phyloP scores from a whole-genome alignment of 257 asterid species.

The Petunia secreta region DNA sequence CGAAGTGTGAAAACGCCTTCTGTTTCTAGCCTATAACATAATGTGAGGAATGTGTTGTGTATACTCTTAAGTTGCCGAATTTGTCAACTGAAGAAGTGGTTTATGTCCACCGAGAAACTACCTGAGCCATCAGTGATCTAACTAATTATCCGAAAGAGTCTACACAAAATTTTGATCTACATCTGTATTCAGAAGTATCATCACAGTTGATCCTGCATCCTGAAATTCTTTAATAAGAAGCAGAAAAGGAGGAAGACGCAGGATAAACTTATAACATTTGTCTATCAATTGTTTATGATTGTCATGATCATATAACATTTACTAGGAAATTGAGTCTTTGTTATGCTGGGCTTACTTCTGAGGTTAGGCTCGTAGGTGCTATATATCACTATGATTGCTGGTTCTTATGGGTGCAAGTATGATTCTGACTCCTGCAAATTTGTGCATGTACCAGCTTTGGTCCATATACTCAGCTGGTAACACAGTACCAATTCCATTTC shows the following conservation, averaged over 20 bases:
- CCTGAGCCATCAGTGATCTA: not conserved
- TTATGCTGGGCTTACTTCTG: constrained; percentile 14
- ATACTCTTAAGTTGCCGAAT: not conserved
- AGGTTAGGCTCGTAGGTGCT: constrained; percentile 17
- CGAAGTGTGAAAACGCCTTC: not conserved
- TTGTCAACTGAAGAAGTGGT: not conserved
- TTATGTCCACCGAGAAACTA: not conserved
- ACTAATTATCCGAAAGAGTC: not conserved
- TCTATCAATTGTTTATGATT: not conserved
- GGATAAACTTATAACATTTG: not conserved
- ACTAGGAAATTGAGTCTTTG: not conserved
- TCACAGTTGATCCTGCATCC: not conserved
- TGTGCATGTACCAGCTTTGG: constrained; percentile 62
- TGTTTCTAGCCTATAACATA: not conserved
- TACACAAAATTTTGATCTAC: not conserved
- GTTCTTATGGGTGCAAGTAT: constrained; percentile 13
- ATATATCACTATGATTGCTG: not conserved
- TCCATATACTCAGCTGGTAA: constrained; percentile 98
- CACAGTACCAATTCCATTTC: constrained; percentile 91
- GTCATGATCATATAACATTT: not conserved
- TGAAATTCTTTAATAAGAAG: not conserved
- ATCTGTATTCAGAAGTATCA: not conserved
- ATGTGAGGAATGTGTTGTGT: not conserved
- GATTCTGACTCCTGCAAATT: constrained; percentile 21
- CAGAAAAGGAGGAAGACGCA: constrained; percentile 5